Evolutionary conservation across 805 yeast species (phyloP).

Genomic region (Metschnikowia similis): DNA sequence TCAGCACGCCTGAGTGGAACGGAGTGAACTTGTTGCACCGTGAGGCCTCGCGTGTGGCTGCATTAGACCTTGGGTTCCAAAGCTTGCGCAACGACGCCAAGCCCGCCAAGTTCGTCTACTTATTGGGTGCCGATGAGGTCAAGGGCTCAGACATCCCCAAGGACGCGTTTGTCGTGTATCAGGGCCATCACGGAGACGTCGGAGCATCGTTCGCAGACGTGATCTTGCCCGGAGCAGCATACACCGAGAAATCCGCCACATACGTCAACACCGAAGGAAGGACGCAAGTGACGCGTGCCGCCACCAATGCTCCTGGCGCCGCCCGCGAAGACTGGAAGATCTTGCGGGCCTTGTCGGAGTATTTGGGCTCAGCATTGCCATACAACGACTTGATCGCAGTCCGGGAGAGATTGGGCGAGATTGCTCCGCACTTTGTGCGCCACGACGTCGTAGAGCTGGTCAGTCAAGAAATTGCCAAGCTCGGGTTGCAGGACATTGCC

Average conservation of each 20-base stretch:
- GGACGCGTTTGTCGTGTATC: constrained; percentile 84
- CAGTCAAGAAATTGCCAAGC: constrained; percentile 49
- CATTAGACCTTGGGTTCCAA: constrained; percentile 78
- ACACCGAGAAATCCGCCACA: constrained; percentile 82
- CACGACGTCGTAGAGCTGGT: constrained; percentile 73
- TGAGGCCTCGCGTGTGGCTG: constrained; percentile 84
- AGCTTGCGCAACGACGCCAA: constrained; percentile 43
- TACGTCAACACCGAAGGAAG: constrained; percentile 90
- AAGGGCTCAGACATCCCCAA: constrained; percentile 64
- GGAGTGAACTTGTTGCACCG: constrained; percentile 79
- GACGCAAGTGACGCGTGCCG: constrained; percentile 79
- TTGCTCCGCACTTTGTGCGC: constrained; percentile 76
- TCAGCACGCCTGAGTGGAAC: constrained; percentile 72
- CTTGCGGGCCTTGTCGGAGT: constrained; percentile 77
- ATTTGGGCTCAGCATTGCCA: constrained; percentile 64
- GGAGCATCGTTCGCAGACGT: constrained; percentile 90
- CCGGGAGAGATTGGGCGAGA: constrained; percentile 64
- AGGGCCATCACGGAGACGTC: constrained; percentile 88
- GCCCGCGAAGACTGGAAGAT: constrained; percentile 94
- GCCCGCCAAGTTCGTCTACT: constrained; percentile 69
- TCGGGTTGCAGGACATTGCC: constrained; percentile 50
- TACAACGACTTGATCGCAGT: constrained; percentile 69
- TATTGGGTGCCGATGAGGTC: constrained; percentile 82
- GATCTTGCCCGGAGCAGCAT: constrained; percentile 81
- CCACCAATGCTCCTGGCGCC: constrained; percentile 80